Evolutionary conservation across 2,329 filamentous ascomycete genomes (phyloP), one percentile per base, ranked within the genome.

Genomic region (Biscogniauxia mediterranea): DNA sequence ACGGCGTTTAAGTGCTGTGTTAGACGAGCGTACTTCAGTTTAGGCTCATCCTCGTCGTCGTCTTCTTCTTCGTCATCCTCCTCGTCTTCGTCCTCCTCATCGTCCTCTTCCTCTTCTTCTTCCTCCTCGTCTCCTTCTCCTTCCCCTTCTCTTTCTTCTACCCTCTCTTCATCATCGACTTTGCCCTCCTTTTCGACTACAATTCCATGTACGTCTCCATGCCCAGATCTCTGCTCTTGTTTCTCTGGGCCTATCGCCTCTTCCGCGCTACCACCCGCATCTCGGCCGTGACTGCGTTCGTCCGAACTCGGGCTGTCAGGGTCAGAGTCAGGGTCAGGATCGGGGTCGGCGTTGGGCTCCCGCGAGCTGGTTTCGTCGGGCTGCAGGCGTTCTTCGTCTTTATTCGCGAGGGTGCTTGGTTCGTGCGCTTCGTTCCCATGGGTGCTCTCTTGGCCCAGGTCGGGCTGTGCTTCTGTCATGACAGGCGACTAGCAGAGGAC

Each of bases 41-140:
- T 90, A 26, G 95, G 96, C 77, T 98, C 94, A 19, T 98, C 94
- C 5, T 97, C 93, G 2, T 95, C 93, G 0, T 93, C 92, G 0
- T 96, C 92, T 0, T 90, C 88, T 0, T 91, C 89, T 0, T 92
- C 89, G 0, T 88, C 87, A 0, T 87, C 85, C 0, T 88, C 85
- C 0, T 86, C 85, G 0, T 86, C 84, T 0, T 81, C 81, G 0
- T 80, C 81, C 0, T 80, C 77, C 0, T 77, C 79, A 0, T 79
- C 80, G 0, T 79, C 79, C 0, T 79, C 80, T 0, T 80, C 81
- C 0, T 80, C 79, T 0, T 81, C 82, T 0, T 79, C 77, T 0
- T 76, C 77, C 0, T 58, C 61, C 3, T 57, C 63, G 2, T 76
- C 75, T 3, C 74, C 57, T 4, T 56, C 28, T 17, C 73, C 71